Evolutionary conservation across 176 grass and related monocot species (phyloP).

Genomic region (Cocos nucifera): DNA sequence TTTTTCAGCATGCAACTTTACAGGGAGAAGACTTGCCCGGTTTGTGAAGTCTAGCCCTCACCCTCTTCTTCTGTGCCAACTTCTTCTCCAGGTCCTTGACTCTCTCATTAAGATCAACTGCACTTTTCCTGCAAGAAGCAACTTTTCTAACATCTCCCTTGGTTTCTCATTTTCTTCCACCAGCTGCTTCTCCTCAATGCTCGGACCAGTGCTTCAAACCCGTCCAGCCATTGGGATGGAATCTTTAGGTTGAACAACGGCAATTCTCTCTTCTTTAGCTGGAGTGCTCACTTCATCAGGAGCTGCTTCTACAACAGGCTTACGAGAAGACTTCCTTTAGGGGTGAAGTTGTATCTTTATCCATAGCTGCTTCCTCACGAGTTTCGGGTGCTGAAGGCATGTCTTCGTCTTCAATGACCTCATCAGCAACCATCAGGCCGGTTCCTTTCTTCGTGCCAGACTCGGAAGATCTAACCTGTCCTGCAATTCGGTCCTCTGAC

Average conservation of each 20-base stretch:
- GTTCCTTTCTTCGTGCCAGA: too few relatives aligned
- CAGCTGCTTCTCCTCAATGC: constrained; percentile 15
- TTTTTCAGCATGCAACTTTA: not conserved
- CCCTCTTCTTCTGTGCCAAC: constrained; percentile 38
- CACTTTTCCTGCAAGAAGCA: constrained; percentile 39
- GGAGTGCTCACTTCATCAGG: too few relatives aligned
- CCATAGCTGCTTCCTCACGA: too few relatives aligned
- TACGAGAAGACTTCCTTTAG: too few relatives aligned
- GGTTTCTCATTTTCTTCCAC: constrained; percentile 56
- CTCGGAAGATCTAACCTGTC: not conserved
- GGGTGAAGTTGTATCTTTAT: too few relatives aligned
- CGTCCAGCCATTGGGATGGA: not conserved
- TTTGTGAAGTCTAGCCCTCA: constrained; percentile 33
- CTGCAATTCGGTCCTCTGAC: not conserved
- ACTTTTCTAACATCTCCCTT: constrained; percentile 47
- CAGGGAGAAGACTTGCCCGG: not conserved
- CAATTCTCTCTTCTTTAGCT: constrained; percentile 3
- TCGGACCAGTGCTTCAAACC: not conserved
- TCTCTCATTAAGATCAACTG: constrained; percentile 59
- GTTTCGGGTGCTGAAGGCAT: too few relatives aligned
- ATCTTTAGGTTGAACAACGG: too few relatives aligned
- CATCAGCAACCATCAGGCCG: not conserved
- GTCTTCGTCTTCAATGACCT: not conserved
- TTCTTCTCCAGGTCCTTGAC: constrained; percentile 51
- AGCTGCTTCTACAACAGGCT: too few relatives aligned